phyloP scores from a whole-genome alignment of 2,329 filamentous ascomycete genomes.

The Ophiostoma sp. region DNA sequence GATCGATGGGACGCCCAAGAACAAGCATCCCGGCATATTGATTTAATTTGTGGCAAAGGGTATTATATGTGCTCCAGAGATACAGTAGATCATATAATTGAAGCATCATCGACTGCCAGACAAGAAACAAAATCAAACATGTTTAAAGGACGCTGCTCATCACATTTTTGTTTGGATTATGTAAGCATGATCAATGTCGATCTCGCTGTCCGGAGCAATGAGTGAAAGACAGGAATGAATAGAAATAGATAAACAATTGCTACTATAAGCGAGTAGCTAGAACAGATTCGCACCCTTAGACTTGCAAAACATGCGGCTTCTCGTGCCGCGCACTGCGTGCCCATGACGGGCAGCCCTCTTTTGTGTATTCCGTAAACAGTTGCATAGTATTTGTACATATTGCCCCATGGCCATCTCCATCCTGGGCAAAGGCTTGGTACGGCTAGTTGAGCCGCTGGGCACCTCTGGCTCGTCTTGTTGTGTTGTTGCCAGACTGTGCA shows the following conservation, averaged over 20 bases:
- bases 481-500: background rate
- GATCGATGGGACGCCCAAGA: background rate
- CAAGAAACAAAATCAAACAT: background rate
- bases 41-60: background rate
- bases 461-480: background rate
- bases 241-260: background rate
- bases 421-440: background rate
- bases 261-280: conserved; percentile 5
- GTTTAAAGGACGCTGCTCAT: background rate
- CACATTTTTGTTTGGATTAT: background rate
- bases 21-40: background rate
- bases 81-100: background rate
- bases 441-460: background rate
- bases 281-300: conserved; percentile 1
- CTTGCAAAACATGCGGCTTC: background rate
- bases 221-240: background rate
- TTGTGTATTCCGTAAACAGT: background rate
- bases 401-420: conserved; percentile 1
- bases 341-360: background rate
- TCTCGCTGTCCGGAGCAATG: background rate
- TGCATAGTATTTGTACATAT: conserved; percentile 9
- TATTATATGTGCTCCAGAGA: background rate
- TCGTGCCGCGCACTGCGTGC: background rate
- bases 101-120: background rate
- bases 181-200: background rate